phyloP scores from a whole-genome alignment of 2,329 filamentous ascomycete species.

The Beauveria bassiana region DNA sequence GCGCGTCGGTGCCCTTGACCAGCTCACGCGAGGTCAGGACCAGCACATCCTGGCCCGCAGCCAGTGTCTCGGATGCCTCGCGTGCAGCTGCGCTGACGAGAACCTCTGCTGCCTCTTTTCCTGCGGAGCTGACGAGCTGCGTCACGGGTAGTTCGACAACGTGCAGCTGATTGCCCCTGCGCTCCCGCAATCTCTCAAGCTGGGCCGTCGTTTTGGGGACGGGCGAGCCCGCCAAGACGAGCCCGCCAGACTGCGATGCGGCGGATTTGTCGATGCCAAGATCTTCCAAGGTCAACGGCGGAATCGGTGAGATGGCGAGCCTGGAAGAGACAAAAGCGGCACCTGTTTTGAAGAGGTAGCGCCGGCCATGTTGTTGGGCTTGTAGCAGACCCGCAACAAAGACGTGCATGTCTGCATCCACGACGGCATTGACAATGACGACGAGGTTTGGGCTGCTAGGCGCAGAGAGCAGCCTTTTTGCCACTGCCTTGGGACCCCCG shows the following conservation, averaged over 20 bases:
- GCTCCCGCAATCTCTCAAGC: slow-evolving; percentile 14
- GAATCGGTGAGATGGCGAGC: slow-evolving; percentile 41
- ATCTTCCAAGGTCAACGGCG: slow-evolving; percentile 38
- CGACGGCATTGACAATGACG: slow-evolving; percentile 45
- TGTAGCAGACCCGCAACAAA: slow-evolving; percentile 41
- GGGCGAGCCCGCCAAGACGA: slow-evolving; percentile 46
- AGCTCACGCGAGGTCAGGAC: slow-evolving; percentile 48
- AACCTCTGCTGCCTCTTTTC: background rate
- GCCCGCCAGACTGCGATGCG: slow-evolving; percentile 30
- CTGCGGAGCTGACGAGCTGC: slow-evolving; percentile 9
- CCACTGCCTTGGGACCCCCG: slow-evolving; percentile 21
- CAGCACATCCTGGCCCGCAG: slow-evolving; percentile 39
- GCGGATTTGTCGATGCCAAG: slow-evolving; percentile 25
- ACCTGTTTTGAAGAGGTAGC: slow-evolving; percentile 31
- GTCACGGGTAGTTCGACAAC: slow-evolving; percentile 16
- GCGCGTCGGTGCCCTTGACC: slow-evolving; percentile 34
- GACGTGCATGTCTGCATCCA: slow-evolving; percentile 47
- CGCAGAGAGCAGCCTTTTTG: slow-evolving; percentile 23
- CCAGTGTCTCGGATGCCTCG: slow-evolving; percentile 21
- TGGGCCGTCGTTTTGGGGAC: slow-evolving; percentile 47
- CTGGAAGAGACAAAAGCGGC: slow-evolving; percentile 36
- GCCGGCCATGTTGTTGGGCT: slow-evolving; percentile 23
- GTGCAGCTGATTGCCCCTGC: slow-evolving; percentile 12
- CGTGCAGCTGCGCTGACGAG: slow-evolving; percentile 11
- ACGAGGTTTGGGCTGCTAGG: slow-evolving; percentile 28